Evolutionary conservation across 352 stramenopile genomes (phyloP), one percentile per base, ranked within the genome.

Genomic region (Phytophthora fragariae): DNA sequence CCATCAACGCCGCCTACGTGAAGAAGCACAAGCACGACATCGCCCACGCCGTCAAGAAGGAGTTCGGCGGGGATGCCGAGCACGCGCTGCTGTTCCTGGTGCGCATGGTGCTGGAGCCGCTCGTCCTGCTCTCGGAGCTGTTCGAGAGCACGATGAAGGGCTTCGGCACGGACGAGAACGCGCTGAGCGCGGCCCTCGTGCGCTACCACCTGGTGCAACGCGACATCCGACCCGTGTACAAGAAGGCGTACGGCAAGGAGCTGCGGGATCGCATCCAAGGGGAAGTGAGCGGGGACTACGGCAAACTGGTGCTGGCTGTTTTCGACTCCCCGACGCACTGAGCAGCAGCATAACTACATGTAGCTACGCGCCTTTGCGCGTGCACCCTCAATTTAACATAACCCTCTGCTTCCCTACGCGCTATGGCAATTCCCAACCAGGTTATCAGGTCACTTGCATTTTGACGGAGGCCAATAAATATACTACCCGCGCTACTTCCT

Each of bases 181-280:
- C 69, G 21, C 75, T 95, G 33, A 84, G 77, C 55, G 67, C 80
- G 17, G 77, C 80, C 17, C 61, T 94, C 35, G 87, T 95, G 63
- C 89, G 89, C 55, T 95, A 95, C 83, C 87, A 93, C 75, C 82
- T 86, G 31, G 85, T 93, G 57, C 80, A 94, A 37, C 64, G 75
- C 21, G 84, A 94, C 68, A 83, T 95, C 79, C 85, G 84, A 68
- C 79, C 88, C 29, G 84, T 84, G 35, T 95, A 93, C 80, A 88
- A 93, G 79, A 89, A 93, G 68, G 76, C 65, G 62, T 94, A 93
- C 77, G 78, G 76, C 50, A 92, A 90, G 79, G 85, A 92, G 57
- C 80, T 95, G 39, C 88, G 86, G 60, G 86, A 95, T 57, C 85
- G 88, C 70, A 93, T 95, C 70, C 79, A 95, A 70, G 86, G 88